A percentile compares a stretch with the other conserved stretches of the same genome.
These are phyloP conservation scores for Zelonia costaricensis DNA, from an alignment of 208 protist genomes.

Conservation along the genomic window DNA sequence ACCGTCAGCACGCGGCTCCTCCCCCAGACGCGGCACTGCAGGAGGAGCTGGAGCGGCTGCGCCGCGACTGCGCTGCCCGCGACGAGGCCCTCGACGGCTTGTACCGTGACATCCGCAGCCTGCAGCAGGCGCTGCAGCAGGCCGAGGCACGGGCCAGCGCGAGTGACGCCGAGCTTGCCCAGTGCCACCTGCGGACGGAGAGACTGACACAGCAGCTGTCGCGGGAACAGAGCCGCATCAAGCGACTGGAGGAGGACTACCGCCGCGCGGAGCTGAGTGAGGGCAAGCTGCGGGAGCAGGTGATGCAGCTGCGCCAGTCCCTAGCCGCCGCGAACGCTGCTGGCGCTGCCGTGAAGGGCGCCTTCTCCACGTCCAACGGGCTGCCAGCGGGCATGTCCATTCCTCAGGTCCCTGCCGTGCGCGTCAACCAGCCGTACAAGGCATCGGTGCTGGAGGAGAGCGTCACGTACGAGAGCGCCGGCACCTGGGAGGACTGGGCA, in stretches of 20 bases:
- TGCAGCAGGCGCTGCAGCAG: conserved; percentile 31
- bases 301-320: conserved; percentile 13
- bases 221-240: conserved; percentile 6
- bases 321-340: conserved; percentile 3
- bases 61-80: conserved; percentile 28
- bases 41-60: conserved; percentile 16
- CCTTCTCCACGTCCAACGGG: background rate
- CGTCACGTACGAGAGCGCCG: conserved; percentile 6
- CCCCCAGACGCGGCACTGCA: background rate
- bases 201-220: conserved; percentile 6
- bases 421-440: conserved; percentile 1
- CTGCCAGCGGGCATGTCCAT: background rate
- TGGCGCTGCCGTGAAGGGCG: background rate
- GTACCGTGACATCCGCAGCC: conserved; percentile 36
- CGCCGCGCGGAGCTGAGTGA: conserved; percentile 1
- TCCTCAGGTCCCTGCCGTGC: background rate
- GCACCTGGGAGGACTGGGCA: conserved; percentile 10
- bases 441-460: conserved; percentile 3
- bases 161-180: conserved; percentile 6
- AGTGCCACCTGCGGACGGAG: conserved; percentile 5
- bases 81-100: conserved; percentile 49
- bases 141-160: conserved; percentile 14
- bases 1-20: background rate
- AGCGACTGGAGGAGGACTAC: conserved; percentile 11
- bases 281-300: conserved; percentile 19